Evolutionary conservation across 306 rosid genomes (phyloP).

Genomic region (Prunus campanulata): DNA sequence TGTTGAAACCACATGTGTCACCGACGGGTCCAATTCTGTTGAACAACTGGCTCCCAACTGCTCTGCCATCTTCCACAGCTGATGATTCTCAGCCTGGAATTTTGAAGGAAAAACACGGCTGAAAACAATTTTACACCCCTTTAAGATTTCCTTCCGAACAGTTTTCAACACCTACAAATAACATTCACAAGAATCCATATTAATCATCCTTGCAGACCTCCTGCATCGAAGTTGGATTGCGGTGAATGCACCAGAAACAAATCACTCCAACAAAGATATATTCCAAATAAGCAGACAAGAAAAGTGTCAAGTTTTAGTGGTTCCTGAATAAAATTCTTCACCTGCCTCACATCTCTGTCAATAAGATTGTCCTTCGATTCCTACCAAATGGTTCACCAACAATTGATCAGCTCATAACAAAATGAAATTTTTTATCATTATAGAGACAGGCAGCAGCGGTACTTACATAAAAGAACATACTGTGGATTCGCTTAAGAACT

Average conservation of each 20-base stretch:
- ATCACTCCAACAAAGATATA: no score
- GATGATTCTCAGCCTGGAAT: slow-evolving; percentile 42
- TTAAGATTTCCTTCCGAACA: slow-evolving; percentile 43
- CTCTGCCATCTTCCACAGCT: slow-evolving; percentile 73
- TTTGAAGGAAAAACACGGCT: slow-evolving; percentile 56
- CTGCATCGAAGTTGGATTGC: no score
- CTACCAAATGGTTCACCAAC: slow-evolving; percentile 43
- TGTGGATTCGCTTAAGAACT: slow-evolving; percentile 70
- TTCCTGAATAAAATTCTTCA: slow-evolving; percentile 4
- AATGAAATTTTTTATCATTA: slow-evolving; percentile 1
- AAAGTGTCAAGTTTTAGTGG: not conserved
- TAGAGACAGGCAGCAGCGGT: slow-evolving; percentile 8
- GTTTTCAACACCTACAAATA: slow-evolving; percentile 55
- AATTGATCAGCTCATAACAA: slow-evolving; percentile 30
- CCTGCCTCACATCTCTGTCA: slow-evolving; percentile 86
- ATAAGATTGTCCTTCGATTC: slow-evolving; percentile 43
- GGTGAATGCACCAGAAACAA: not conserved
- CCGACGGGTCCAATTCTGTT: slow-evolving; percentile 50
- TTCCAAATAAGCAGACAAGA: not conserved
- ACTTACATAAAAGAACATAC: slow-evolving; percentile 68
- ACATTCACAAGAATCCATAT: not conserved
- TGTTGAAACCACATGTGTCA: slow-evolving; percentile 74
- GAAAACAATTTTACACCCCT: slow-evolving; percentile 64
- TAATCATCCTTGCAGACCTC: not conserved
- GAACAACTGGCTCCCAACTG: slow-evolving; percentile 78